Evolutionary conservation across 2,329 filamentous ascomycete species (phyloP), one percentile per base, ranked within the genome.

Genomic region (Thyridium curvatum): DNA sequence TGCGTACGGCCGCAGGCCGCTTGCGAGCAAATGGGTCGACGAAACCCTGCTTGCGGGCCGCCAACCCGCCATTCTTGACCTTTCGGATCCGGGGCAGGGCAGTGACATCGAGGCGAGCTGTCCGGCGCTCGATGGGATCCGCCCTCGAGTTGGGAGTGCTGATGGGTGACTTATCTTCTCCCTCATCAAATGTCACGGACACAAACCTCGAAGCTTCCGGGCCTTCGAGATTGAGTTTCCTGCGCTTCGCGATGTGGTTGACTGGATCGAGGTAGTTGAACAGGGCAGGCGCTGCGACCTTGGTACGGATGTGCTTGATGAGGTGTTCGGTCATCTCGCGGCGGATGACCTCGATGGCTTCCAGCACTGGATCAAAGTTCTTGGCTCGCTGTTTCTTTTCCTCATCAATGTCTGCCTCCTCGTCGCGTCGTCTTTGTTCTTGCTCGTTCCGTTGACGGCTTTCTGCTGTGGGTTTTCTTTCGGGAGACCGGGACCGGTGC

Each of bases 331-430:
- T 82, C 55, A 98, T 69, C 58, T 97, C 90, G 38, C 79, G 77
- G 37, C 84, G 77, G 38, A 96, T 75, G 33, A 86, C 75, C 44
- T 90, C 81, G 30, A 89, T 71, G 28, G 93, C 91, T 55, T 94
- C 91, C 35, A 72, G 66, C 4, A 91, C 86, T n/a, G 93, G 91
- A 59, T 98, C 91, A 47, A 96, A 78, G 56, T 94, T 84, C 53
- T 84, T 83, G 14, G 90, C 90, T 38, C 91, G 74, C 51, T 91
- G 84, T 54, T 80, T 82, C 66, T 93, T 96, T 59, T 97, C 91
- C 49, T 93, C 85, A 54, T 96, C 89, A 8, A 91, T 56, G 54
- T 96, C 91, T 35, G 82, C 75, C 46, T 87, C 86, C 32, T 88
- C 82, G 53, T 95, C 86, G 35, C 75, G 79, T 39, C 77, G 77